Evolutionary conservation across 1,139 yeast species (phyloP).

Genomic region (Yamadazyma atmosphaerica): DNA sequence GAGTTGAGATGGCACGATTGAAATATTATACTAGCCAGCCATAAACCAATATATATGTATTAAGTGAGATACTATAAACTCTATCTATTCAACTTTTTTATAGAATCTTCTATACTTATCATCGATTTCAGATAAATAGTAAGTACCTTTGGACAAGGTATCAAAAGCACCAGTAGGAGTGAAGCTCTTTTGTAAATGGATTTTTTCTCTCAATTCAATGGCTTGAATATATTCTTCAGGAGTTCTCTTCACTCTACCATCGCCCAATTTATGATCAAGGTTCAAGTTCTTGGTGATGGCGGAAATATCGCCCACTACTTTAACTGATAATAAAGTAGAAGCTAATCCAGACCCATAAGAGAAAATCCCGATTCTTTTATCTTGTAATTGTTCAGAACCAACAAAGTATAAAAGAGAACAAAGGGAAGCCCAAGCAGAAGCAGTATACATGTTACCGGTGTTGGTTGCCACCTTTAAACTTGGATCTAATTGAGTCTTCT

Average conservation of each 20-base stretch:
- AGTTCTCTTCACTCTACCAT: conserved; percentile 61
- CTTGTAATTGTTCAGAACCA: conserved; percentile 71
- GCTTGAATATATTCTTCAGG: conserved; percentile 85
- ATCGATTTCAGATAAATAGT: conserved; percentile 81
- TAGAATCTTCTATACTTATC: conserved; percentile 79
- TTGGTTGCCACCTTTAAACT: conserved; percentile 89
- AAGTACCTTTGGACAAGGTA: conserved; percentile 69
- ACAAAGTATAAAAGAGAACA: conserved; percentile 78
- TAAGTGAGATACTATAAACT: too few species aligned
- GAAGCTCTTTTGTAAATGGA: conserved; percentile 78
- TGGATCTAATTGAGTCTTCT: conserved; percentile 73
- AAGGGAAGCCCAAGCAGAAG: conserved; percentile 86
- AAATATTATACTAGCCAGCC: too few species aligned
- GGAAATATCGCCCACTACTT: conserved; percentile 79
- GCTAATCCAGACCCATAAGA: conserved; percentile 99
- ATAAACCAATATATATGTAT: too few species aligned
- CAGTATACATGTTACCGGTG: conserved; percentile 99
- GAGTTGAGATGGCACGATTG: conserved; percentile 3
- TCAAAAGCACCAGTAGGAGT: conserved; percentile 80
- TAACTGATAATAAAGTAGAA: conserved; percentile 79
- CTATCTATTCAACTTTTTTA: conserved; percentile 12
- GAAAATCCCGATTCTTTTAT: conserved; percentile 87
- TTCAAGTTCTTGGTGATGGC: conserved; percentile 64
- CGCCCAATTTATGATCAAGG: conserved; percentile 65
- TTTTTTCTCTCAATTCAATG: conserved; percentile 82